phyloP scores from a whole-genome alignment of 257 asterid species.

The Galeopsis tetrahit region DNA sequence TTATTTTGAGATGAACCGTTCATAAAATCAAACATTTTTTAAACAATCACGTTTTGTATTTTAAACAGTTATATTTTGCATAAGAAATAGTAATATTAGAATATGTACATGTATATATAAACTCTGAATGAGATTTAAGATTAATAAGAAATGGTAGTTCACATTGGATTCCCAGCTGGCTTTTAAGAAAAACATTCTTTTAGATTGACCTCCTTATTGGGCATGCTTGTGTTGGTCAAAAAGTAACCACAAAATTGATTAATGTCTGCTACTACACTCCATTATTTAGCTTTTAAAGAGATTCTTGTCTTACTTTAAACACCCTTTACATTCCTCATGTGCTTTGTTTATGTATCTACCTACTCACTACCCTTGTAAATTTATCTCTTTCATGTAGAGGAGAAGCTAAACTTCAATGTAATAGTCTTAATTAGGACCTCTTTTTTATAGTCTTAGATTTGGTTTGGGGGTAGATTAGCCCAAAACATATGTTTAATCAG shows the following conservation, averaged over 20 bases:
- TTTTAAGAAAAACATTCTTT: constrained; percentile 44
- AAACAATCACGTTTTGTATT: no score
- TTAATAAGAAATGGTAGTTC: constrained; percentile 19
- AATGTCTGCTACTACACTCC: constrained; percentile 74
- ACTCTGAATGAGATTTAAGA: no score
- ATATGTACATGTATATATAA: no score
- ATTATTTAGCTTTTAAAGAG: constrained; percentile 84
- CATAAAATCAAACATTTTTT: no score
- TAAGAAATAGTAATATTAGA: no score
- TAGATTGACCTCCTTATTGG: constrained; percentile 62
- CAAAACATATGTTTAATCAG: no score
- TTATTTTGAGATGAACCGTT: no score
- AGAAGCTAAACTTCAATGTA: no score
- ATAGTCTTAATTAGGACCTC: no score
- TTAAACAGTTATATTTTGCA: no score
- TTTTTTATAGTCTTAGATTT: no score
- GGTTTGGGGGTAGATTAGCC: no score
- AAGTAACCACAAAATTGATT: constrained; percentile 62
- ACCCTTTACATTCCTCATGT: constrained; percentile 64
- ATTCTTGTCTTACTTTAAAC: constrained; percentile 77
- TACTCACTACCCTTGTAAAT: neutral
- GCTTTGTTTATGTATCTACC: constrained; percentile 29
- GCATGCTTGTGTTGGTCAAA: constrained; percentile 67
- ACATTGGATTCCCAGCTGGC: constrained; percentile 80
- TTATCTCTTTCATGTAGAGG: neutral